A percentile compares a stretch with the other conserved stretches of the same genome.
These are phyloP conservation scores for Cylindrotheca closterium DNA, from an alignment of 108 stramenopile genomes.

Conservation along the genomic window DNA sequence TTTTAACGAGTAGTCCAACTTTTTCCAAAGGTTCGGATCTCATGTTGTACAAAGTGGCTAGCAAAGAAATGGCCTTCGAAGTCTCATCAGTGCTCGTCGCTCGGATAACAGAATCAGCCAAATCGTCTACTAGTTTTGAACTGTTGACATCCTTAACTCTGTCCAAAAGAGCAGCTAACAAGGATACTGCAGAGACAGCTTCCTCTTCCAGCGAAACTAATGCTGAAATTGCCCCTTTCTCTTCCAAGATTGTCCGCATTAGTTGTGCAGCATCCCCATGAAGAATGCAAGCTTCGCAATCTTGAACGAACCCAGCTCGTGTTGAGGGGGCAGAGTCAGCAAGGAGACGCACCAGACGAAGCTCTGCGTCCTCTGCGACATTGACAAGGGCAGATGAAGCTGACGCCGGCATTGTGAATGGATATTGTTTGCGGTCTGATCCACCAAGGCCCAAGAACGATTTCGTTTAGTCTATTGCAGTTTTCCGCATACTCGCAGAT, in stretches of 20 bases:
- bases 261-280: slow-evolving; percentile 60
- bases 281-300: slow-evolving; percentile 53
- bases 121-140: slow-evolving; percentile 19
- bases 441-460: too few relatives aligned
- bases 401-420: slow-evolving; percentile 17
- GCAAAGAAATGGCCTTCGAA: slow-evolving; percentile 24
- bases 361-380: slow-evolving; percentile 79
- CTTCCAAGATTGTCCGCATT: slow-evolving; percentile 50
- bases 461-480: too few relatives aligned
- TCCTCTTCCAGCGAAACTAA: slow-evolving; percentile 53
- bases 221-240: slow-evolving; percentile 48
- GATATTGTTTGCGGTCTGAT: too few relatives aligned
- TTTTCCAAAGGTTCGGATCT: slow-evolving; percentile 63
- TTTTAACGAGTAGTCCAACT: slow-evolving; percentile 46
- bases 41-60: slow-evolving; percentile 77
- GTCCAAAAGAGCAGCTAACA: slow-evolving; percentile 72
- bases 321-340: slow-evolving; percentile 28
- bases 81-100: slow-evolving; percentile 2
- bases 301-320: slow-evolving; percentile 34
- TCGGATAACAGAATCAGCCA: slow-evolving; percentile 46
- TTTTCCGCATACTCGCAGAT: too few relatives aligned
- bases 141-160: slow-evolving; percentile 35
- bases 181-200: slow-evolving; percentile 59
- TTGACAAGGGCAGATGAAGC: slow-evolving; percentile 81
- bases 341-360: slow-evolving; percentile 68